phyloP scores from a whole-genome alignment of 2,329 filamentous ascomycete species.

The Aspergillus awamori region DNA sequence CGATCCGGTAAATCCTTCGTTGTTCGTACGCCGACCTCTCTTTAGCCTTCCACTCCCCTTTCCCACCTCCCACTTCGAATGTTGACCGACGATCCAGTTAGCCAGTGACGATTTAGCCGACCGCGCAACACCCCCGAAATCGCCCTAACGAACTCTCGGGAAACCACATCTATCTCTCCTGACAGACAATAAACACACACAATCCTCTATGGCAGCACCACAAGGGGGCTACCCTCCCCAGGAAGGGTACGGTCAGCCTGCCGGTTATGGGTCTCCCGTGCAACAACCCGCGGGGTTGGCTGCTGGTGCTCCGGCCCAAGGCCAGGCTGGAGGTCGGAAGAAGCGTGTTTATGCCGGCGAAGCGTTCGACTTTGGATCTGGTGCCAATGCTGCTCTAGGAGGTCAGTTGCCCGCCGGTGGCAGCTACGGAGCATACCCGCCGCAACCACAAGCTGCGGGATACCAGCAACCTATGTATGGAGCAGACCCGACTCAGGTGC shows the following conservation, averaged over 20 bases:
- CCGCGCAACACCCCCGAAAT: constrained; percentile 10
- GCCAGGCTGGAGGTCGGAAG: constrained; percentile 59
- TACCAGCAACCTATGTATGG: constrained; percentile 49
- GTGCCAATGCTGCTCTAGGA: constrained; percentile 72
- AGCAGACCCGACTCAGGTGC: constrained; percentile 50
- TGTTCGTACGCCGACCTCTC: constrained; percentile 25
- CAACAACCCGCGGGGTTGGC: constrained; percentile 35
- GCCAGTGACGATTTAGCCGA: constrained; percentile 23
- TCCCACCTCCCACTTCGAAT: constrained; percentile 13
- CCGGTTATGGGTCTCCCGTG: constrained; percentile 43
- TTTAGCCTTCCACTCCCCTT: constrained; percentile 13
- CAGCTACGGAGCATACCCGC: constrained; percentile 65
- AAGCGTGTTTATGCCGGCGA: constrained; percentile 93
- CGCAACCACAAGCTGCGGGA: constrained; percentile 52
- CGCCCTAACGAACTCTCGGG: constrained; percentile 4
- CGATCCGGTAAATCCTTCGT: constrained; percentile 8
- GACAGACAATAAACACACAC: constrained; percentile 9
- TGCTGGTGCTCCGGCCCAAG: constrained; percentile 35
- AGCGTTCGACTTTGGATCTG: constrained; percentile 88
- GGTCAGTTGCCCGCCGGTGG: constrained; percentile 55
- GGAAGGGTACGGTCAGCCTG: constrained; percentile 52
- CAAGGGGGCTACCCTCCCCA: constrained; percentile 56
- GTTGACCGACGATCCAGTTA: constrained; percentile 29
- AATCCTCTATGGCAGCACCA: constrained; percentile 51
- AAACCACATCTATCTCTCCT: constrained; percentile 6